Percentiles rank a stretch among this genome's conserved stretches.
These are phyloP conservation scores for Poterioochromonas sp. DNA, from an alignment of 352 stramenopile species.

Conservation along the genomic window DNA sequence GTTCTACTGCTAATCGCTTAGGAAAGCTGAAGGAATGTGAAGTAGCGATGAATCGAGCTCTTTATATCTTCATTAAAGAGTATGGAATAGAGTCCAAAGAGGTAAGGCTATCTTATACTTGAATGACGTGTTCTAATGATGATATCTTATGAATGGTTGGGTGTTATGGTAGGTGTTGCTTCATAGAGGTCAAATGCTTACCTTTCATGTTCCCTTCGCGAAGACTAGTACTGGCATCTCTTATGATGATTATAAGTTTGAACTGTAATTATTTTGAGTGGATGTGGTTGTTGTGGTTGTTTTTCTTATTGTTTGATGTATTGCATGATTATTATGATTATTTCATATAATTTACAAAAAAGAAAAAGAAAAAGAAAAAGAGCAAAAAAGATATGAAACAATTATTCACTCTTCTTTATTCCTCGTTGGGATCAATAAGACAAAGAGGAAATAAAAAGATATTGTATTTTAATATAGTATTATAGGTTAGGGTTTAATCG, in stretches of 20 bases:
- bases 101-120: neutral
- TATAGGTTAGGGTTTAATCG: too few species aligned
- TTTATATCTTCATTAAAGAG: conserved; percentile 5
- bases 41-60: conserved; percentile 17
- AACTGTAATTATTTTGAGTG: conserved; percentile 1
- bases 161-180: neutral
- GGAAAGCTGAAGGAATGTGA: conserved; percentile 9
- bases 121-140: too few species aligned
- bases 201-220: neutral
- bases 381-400: too few species aligned
- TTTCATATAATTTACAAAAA: too few species aligned
- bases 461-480: too few species aligned
- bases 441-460: too few species aligned
- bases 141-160: neutral
- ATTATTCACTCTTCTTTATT: too few species aligned
- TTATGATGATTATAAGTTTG: conserved; percentile 22
- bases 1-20: neutral
- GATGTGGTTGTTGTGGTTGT: neutral
- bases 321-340: too few species aligned
- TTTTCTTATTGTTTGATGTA: neutral
- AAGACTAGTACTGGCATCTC: neutral
- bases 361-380: too few species aligned
- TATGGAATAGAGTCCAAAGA: conserved; percentile 14
- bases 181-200: conserved; percentile 12
- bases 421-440: too few species aligned